These are phyloP conservation scores for Sparassis latifolia DNA, from an alignment of 1,284 basidiomycete species.

Conservation along the genomic window DNA sequence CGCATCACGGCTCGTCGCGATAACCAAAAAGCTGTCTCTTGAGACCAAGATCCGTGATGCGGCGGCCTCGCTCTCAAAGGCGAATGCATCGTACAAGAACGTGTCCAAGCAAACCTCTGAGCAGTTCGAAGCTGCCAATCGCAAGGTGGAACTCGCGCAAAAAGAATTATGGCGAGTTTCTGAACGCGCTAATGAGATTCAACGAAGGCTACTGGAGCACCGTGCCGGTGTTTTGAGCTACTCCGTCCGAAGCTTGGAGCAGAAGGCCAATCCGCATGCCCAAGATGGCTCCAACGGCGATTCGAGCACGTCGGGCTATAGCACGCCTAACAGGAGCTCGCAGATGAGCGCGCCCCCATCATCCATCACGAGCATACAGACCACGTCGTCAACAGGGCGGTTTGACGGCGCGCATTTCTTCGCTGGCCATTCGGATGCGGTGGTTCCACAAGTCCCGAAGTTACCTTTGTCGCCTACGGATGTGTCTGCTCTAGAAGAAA, in stretches of 20 bases:
- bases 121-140: constrained; percentile 61
- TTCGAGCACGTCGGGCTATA: constrained; percentile 40
- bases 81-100: constrained; percentile 55
- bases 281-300: constrained; percentile 17
- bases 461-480: constrained; percentile 29
- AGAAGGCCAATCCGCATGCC: constrained; percentile 32
- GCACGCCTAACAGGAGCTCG: constrained; percentile 44
- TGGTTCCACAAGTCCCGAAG: constrained; percentile 39
- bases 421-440: constrained; percentile 64
- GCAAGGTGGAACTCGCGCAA: constrained; percentile 61
- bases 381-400: constrained; percentile 37
- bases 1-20: constrained; percentile 51
- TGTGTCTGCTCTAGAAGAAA: constrained; percentile 32
- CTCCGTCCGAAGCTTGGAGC: constrained; percentile 63
- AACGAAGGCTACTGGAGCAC: constrained; percentile 64
- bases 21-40: constrained; percentile 62
- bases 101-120: constrained; percentile 63
- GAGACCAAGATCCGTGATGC: constrained; percentile 82
- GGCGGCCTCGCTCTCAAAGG: constrained; percentile 59
- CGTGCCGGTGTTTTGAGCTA: constrained; percentile 71
- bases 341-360: constrained; percentile 48
- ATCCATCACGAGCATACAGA: constrained; percentile 36
- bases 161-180: constrained; percentile 62
- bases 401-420: constrained; percentile 82
- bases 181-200: constrained; percentile 54